phyloP scores from a whole-genome alignment of 202 grass and related monocot species.

The Dendrocalamus latiflorus region DNA sequence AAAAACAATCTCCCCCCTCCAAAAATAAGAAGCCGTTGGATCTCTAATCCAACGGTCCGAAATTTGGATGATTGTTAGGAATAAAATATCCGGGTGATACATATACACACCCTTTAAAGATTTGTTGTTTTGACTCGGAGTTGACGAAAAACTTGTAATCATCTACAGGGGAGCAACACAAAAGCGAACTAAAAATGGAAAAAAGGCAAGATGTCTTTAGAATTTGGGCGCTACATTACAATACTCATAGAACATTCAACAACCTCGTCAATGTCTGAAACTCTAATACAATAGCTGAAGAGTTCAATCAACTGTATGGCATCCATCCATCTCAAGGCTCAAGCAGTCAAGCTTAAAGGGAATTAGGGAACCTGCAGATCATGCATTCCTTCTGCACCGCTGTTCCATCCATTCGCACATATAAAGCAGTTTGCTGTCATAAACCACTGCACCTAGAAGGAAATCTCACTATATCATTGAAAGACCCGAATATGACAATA shows the following conservation, averaged over 20 bases:
- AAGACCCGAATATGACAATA: too few species aligned
- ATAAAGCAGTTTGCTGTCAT: background rate
- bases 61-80: too few species aligned
- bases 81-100: too few species aligned
- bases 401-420: background rate
- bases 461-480: constrained; percentile 50
- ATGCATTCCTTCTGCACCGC: background rate
- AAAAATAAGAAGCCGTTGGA: too few species aligned
- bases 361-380: background rate
- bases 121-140: background rate
- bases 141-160: background rate
- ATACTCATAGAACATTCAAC: background rate
- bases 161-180: background rate
- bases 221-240: background rate
- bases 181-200: background rate
- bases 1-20: too few species aligned
- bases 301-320: background rate
- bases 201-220: background rate
- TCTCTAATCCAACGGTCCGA: too few species aligned
- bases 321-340: background rate
- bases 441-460: constrained; percentile 37
- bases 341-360: background rate
- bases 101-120: background rate
- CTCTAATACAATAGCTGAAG: background rate
- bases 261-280: background rate